phyloP scores from a whole-genome alignment of 257 asterid genomes.

The Linderniella brevidens region DNA sequence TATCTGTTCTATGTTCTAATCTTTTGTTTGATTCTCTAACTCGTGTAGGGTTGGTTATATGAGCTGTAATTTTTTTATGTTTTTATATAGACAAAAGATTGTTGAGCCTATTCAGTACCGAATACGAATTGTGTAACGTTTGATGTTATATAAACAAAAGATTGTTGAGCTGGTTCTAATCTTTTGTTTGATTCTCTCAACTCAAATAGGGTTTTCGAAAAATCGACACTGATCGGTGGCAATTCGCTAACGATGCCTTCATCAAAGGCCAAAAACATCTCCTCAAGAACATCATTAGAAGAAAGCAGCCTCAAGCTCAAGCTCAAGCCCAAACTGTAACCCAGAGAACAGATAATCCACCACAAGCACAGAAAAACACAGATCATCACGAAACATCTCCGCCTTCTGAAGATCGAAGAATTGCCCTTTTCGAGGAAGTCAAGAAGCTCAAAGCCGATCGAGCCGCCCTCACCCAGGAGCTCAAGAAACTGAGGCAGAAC shows the following conservation, averaged over 20 bases:
- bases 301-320: slow-evolving; percentile 47
- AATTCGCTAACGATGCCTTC: slow-evolving; percentile 67
- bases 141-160: too few species aligned
- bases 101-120: too few species aligned
- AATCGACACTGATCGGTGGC: slow-evolving; percentile 82
- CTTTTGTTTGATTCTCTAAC: too few species aligned
- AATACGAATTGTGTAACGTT: too few species aligned
- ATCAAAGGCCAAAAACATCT: slow-evolving; percentile 70
- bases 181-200: too few species aligned
- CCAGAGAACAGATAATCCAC: slow-evolving; percentile 3
- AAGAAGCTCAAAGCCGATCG: slow-evolving; percentile 53
- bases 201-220: slow-evolving; percentile 91
- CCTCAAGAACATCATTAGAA: slow-evolving; percentile 59
- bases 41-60: too few species aligned
- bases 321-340: slow-evolving; percentile 15
- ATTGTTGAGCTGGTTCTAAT: too few species aligned
- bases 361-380: not conserved
- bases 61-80: too few species aligned
- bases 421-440: slow-evolving; percentile 57
- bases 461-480: slow-evolving; percentile 45
- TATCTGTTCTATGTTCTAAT: too few species aligned
- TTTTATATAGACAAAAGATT: too few species aligned
- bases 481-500: slow-evolving; percentile 44
- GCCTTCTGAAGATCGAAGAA: slow-evolving; percentile 31
- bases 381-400: slow-evolving; percentile 19